These are phyloP conservation scores for Ophiostoma piceae DNA, from an alignment of 2,329 filamentous ascomycete genomes.

Conservation along the genomic window DNA sequence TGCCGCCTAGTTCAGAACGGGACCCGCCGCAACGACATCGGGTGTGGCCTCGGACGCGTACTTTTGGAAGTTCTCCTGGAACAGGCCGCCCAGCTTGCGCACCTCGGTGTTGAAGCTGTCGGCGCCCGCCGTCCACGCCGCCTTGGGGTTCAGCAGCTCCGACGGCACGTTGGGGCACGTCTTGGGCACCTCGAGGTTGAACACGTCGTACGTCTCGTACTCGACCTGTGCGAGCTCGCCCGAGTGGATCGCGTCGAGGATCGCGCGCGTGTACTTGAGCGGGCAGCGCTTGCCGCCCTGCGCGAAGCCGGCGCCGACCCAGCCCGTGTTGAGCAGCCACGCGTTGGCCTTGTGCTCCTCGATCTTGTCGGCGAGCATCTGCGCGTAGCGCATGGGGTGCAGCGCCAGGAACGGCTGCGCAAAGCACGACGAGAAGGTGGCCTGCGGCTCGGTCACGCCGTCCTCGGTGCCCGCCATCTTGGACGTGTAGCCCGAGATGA, in stretches of 20 bases:
- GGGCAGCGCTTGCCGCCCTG: conserved; percentile 96
- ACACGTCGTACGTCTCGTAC: conserved; percentile 92
- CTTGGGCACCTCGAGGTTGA: conserved; percentile 96
- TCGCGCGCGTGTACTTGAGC: conserved; percentile 96
- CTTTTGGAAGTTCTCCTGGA: conserved; percentile 97
- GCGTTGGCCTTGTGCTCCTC: conserved; percentile 90
- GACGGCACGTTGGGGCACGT: conserved; percentile 80
- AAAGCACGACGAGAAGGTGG: conserved; percentile 98
- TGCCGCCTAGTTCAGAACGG: conserved; percentile 35
- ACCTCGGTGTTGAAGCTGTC: conserved; percentile 84
- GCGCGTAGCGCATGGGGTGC: conserved; percentile 98
- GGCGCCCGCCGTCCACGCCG: conserved; percentile 78
- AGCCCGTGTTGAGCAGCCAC: conserved; percentile 97
- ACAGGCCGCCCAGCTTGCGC: conserved; percentile 80
- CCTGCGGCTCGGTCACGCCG: conserved; percentile 92
- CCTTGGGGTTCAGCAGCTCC: conserved; percentile 91
- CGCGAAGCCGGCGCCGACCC: conserved; percentile 85
- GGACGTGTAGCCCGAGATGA: conserved; percentile 98
- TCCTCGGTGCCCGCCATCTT: conserved; percentile 99
- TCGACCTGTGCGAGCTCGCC: conserved; percentile 89
- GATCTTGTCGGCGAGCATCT: conserved; percentile 98
- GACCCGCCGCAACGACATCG: conserved; percentile 67
- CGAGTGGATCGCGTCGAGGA: conserved; percentile 95
- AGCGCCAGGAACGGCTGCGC: conserved; percentile 98
- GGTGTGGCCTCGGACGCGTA: conserved; percentile 78